Evolutionary conservation across 306 rosid species (phyloP).

Genomic region (Aeschynomene evenia): DNA sequence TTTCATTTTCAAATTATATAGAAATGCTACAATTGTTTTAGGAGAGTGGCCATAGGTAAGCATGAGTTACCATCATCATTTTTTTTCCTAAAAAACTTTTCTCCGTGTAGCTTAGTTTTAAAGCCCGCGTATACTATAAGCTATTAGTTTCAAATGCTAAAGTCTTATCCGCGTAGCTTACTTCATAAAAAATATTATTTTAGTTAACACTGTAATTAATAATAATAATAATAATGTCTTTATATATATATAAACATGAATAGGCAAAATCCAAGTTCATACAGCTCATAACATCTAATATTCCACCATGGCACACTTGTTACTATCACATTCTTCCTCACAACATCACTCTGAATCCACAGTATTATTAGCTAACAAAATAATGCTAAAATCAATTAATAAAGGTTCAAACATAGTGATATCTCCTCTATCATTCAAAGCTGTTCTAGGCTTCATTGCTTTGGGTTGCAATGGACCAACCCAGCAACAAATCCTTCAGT

Average conservation of each 20-base stretch:
- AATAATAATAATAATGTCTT: too few relatives aligned
- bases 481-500: neutral
- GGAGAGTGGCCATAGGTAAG: too few relatives aligned
- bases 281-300: too few relatives aligned
- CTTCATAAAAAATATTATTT: neutral
- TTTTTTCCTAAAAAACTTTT: too few relatives aligned
- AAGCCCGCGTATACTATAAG: neutral
- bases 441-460: neutral
- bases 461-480: neutral
- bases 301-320: neutral
- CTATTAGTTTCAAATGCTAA: neutral
- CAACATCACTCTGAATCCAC: neutral
- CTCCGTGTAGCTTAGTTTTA: neutral
- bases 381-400: neutral
- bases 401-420: neutral
- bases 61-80: too few relatives aligned
- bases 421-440: neutral
- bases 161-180: neutral
- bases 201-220: too few relatives aligned
- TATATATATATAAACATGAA: too few relatives aligned
- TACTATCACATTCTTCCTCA: neutral
- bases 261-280: too few relatives aligned
- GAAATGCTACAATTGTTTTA: too few relatives aligned
- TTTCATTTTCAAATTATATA: too few relatives aligned
- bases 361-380: neutral